A percentile compares a stretch with the other conserved stretches of the same genome.
Conservation (phyloP, 2,329 filamentous ascomycete genomes). For the Cladosporium sp. region DNA sequence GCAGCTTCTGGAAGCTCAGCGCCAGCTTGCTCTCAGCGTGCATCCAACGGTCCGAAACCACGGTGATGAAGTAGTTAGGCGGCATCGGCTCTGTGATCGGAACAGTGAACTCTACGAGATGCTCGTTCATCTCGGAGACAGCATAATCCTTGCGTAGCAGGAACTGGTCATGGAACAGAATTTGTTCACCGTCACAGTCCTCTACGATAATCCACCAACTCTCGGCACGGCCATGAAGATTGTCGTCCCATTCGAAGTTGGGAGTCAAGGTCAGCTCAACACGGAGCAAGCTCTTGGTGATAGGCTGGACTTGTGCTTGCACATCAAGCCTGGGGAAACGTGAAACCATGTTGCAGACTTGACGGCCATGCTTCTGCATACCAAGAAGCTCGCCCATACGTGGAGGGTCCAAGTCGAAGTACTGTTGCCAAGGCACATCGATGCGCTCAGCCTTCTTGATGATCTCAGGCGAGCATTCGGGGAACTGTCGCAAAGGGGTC, state of each 20-base stretch:
- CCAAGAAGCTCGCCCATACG: conserved; percentile 94
- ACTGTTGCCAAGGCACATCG: conserved; percentile 88
- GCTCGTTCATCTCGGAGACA: conserved; percentile 81
- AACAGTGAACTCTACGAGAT: conserved; percentile 93
- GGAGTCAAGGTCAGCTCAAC: conserved; percentile 89
- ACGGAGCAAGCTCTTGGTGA: conserved; percentile 89
- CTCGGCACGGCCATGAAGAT: conserved; percentile 82
- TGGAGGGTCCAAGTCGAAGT: conserved; percentile 94
- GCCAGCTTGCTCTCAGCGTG: conserved; percentile 91
- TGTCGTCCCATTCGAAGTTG: conserved; percentile 94
- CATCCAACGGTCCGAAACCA: conserved; percentile 97
- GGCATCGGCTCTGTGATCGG: conserved; percentile 97
- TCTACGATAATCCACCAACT: conserved; percentile 97
- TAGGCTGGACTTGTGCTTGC: conserved; percentile 88
- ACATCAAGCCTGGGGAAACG: conserved; percentile 94
- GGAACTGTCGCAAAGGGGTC: conserved; percentile 91
- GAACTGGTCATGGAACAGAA: conserved; percentile 93
- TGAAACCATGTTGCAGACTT: conserved; percentile 80
- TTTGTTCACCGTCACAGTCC: conserved; percentile 94
- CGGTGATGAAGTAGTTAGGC: conserved; percentile 95
- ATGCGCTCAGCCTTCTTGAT: conserved; percentile 91
- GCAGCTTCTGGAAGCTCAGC: conserved; percentile 91
- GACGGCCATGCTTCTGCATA: conserved; percentile 81
- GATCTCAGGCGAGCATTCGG: conserved; percentile 77
- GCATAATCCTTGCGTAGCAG: conserved; percentile 88